Base-by-base conservation (phyloP, 805 yeast genomes). In the Schwanniomyces yamadae region DNA sequence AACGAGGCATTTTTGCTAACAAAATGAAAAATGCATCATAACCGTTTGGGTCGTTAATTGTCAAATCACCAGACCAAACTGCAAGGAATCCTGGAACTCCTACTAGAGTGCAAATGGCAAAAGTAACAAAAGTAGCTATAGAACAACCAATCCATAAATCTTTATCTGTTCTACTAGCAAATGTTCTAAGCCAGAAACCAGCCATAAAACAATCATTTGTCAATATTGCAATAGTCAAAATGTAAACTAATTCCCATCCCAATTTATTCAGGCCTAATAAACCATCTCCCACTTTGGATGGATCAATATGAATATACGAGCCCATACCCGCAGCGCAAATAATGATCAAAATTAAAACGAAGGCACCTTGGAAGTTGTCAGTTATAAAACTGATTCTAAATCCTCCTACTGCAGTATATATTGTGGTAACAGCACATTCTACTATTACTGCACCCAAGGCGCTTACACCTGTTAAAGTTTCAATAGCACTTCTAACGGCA, bases 111-210 rank as follows among this genome's bases (percentile, higher is more conserved):
- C 82, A 78, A 39, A 88, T 70, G 10, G 71, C 66, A 38, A 83
- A 76, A 28, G 80, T 66, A 15, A 84, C 73, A 39, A 84, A 57
- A 0, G 90, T 74, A 0, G 96, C 95, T 41, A 90, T 65, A 3
- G 81, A 69, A 36, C 89, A 77, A 17, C 93, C 95, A 46, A 86
- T 75, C 58, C 75, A 58, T 49, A 90, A 71, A 53, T 89, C 96
- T 45, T 69, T 76, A 60, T 89, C 78, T 6, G 87, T 66, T 45
- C 77, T 78, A 5, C 95, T 82, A 5, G 98, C 95, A 67, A 90
- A 90, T 1, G 98, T 86, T 53, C 98, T 73, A 42, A 90, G 66
- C 98, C 98, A 90, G 58, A 90, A 89, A 0, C 96, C 96, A 21
- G 95, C 77, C 72, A 90, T 66, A 61, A 90, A 90, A 55, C 90